A percentile compares a stretch with the other conserved stretches of the same genome.
Conservation (phyloP, 805 yeast genomes). For the Candida ortonii region DNA sequence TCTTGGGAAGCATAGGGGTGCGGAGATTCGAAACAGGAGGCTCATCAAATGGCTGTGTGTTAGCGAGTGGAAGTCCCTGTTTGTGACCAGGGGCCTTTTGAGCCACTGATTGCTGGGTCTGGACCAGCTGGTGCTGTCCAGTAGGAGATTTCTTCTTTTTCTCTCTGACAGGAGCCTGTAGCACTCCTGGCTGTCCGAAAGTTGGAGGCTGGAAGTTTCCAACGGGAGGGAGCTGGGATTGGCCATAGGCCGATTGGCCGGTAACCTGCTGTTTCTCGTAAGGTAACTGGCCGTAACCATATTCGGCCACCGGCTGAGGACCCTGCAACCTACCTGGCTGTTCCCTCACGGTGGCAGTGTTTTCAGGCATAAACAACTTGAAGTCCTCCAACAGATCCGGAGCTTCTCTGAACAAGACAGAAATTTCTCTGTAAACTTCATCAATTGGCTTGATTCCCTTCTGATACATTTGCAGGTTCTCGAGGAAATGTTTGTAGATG, state of each 20-base stretch:
- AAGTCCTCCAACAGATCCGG: slow-evolving; percentile 95
- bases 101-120: slow-evolving; percentile 22
- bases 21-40: slow-evolving; percentile 50
- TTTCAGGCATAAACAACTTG: slow-evolving; percentile 91
- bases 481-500: slow-evolving; percentile 90
- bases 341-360: slow-evolving; percentile 35
- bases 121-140: slow-evolving; percentile 20
- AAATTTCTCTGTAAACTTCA: slow-evolving; percentile 93
- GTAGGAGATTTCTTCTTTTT: slow-evolving; percentile 28
- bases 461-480: slow-evolving; percentile 93
- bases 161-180: slow-evolving; percentile 19
- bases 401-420: slow-evolving; percentile 82
- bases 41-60: slow-evolving; percentile 36
- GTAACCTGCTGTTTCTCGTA: slow-evolving; percentile 17
- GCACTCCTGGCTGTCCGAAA: slow-evolving; percentile 22
- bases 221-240: slow-evolving; percentile 65
- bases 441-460: slow-evolving; percentile 93
- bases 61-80: slow-evolving; percentile 9
- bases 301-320: slow-evolving; percentile 21
- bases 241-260: slow-evolving; percentile 12
- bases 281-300: slow-evolving; percentile 18
- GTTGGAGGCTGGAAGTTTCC: slow-evolving; percentile 80
- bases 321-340: slow-evolving; percentile 24
- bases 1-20: slow-evolving; percentile 25
- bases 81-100: slow-evolving; percentile 20